Conservation (phyloP, 805 yeast species). For the Candida odintsovae region DNA sequence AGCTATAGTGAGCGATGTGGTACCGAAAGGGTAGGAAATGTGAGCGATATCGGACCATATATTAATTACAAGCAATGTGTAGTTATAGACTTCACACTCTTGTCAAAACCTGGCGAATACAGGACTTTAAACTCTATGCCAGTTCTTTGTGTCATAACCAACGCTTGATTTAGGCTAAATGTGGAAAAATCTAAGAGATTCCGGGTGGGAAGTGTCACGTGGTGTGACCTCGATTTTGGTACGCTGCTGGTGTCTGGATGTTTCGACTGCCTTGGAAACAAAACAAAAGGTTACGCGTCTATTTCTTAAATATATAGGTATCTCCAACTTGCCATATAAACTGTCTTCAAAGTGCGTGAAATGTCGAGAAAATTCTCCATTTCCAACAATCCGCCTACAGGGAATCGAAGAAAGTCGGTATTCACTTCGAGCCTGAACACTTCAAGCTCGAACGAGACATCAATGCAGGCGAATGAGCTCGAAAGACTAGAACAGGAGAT, state of each 20-base stretch:
- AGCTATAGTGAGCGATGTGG: too few species aligned
- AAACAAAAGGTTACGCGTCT: neutral
- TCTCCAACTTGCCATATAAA: neutral
- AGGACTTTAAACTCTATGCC: too few species aligned
- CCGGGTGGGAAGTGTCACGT: neutral
- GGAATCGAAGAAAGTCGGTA: conserved; percentile 22
- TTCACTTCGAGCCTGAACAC: conserved; percentile 16
- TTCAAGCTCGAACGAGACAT: conserved; percentile 13
- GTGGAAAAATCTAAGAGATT: neutral
- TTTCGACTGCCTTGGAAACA: neutral
- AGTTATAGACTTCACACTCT: too few species aligned
- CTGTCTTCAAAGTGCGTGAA: neutral
- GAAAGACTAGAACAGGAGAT: conserved; percentile 77
- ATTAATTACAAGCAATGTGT: too few species aligned
- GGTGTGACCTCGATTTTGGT: neutral
- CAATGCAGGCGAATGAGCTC: conserved; percentile 27
- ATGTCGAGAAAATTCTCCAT: conserved; percentile 21
- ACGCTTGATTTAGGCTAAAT: neutral
- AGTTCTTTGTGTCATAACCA: too few species aligned
- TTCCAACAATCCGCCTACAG: conserved; percentile 5
- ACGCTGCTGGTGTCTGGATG: neutral
- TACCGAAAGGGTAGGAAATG: too few species aligned
- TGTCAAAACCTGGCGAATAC: too few species aligned
- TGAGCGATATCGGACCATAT: too few species aligned
- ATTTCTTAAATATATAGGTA: too few species aligned